These are phyloP conservation scores for maize (Zea mays) DNA, from an alignment of 176 grass and related monocot species.

Conservation along the genomic window Zm-B73-REFERENCE-NAM-5.0 NC_050100.1:137217001-137217500, in stretches of 20 bases:
- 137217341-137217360: conserved; percentile 6
- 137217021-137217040: conserved; percentile 73
- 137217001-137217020: conserved; percentile 74
- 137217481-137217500: conserved; percentile 25
- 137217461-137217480: background rate
- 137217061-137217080: conserved; percentile 61
- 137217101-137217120: conserved; percentile 81
- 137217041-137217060: conserved; percentile 81
- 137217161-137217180: conserved; percentile 72
- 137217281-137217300: conserved; percentile 47
- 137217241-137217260: conserved; percentile 79
- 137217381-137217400: background rate
- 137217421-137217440: background rate
- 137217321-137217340: background rate
- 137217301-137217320: background rate
- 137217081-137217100: conserved; percentile 60
- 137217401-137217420: background rate
- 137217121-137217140: conserved; percentile 72
- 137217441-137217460: background rate
- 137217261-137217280: conserved; percentile 69
- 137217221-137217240: conserved; percentile 72
- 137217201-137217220: conserved; percentile 70
- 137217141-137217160: conserved; percentile 79
- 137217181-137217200: conserved; percentile 70
- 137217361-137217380: background rate